These are phyloP conservation scores for Glonium stellatum DNA, from an alignment of 495 filamentous ascomycete genomes.

Conservation along the genomic window DNA sequence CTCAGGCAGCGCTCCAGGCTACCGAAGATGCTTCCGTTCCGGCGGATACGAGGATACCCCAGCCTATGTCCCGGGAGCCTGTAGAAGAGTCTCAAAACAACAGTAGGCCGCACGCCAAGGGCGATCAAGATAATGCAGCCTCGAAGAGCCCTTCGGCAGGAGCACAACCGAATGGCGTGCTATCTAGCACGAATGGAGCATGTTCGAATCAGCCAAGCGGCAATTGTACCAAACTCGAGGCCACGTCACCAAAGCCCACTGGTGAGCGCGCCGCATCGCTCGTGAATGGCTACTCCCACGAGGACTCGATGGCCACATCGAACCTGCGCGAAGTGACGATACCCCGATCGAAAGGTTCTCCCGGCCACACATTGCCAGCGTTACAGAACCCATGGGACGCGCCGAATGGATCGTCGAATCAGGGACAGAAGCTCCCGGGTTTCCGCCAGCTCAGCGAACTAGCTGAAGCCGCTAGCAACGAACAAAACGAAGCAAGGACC, in stretches of 20 bases:
- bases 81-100: constrained; percentile 14
- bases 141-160: constrained; percentile 7
- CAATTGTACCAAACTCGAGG: constrained; percentile 4
- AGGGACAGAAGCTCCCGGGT: constrained; percentile 18
- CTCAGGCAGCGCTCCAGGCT: constrained; percentile 17
- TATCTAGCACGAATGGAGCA: constrained; percentile 6
- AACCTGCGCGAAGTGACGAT: constrained; percentile 24
- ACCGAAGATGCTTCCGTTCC: not conserved
- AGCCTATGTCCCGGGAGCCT: constrained; percentile 16
- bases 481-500: constrained; percentile 20
- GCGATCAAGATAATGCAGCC: constrained; percentile 10
- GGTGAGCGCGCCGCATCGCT: constrained; percentile 13
- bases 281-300: constrained; percentile 19
- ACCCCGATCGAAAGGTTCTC: constrained; percentile 21
- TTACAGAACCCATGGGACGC: constrained; percentile 24
- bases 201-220: constrained; percentile 11
- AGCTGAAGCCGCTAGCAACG: constrained; percentile 28
- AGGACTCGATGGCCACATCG: constrained; percentile 24
- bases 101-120: constrained; percentile 2
- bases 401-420: constrained; percentile 21
- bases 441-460: constrained; percentile 30
- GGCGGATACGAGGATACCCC: constrained; percentile 2
- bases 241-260: constrained; percentile 17
- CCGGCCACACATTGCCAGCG: constrained; percentile 25
- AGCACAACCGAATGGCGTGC: constrained; percentile 7